Evolutionary conservation across 108 stramenopile species (phyloP).

Genomic region (Pinguiococcus pyrenoidosus): DNA sequence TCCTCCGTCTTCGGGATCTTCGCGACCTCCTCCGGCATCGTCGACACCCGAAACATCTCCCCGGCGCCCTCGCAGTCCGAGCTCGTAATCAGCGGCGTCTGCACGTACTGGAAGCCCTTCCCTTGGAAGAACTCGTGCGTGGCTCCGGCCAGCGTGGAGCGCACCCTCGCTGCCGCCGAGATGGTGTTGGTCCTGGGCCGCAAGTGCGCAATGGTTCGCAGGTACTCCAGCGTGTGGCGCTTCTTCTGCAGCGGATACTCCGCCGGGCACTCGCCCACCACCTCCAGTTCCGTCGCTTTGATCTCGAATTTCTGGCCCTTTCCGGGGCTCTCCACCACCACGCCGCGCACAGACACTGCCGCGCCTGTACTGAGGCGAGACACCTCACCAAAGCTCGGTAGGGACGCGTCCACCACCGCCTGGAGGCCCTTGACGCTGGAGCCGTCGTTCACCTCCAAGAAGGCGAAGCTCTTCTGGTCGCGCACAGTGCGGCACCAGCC

Average conservation of each 20-base stretch:
- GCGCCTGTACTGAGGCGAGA: constrained; percentile 63
- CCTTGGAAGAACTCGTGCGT: constrained; percentile 77
- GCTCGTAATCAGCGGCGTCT: constrained; percentile 91
- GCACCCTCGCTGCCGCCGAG: constrained; percentile 83
- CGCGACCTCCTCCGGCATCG: constrained; percentile 55
- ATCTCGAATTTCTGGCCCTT: constrained; percentile 85
- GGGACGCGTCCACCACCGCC: constrained; percentile 52
- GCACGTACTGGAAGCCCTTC: constrained; percentile 80
- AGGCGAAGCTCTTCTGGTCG: constrained; percentile 89
- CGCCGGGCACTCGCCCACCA: constrained; percentile 79
- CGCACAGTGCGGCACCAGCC: constrained; percentile 95
- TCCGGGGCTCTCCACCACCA: constrained; percentile 50
- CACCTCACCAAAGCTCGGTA: constrained; percentile 18
- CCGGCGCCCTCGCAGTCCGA: constrained; percentile 98
- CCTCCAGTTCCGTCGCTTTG: constrained; percentile 49
- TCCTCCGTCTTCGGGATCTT: constrained; percentile 44
- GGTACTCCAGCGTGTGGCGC: constrained; percentile 86
- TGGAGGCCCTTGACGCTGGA: constrained; percentile 63
- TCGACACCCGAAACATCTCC: constrained; percentile 96
- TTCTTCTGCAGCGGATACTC: constrained; percentile 98
- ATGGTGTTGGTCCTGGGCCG: constrained; percentile 91
- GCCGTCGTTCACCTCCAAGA: constrained; percentile 96
- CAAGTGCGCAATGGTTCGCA: constrained; percentile 87
- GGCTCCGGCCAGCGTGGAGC: constrained; percentile 64
- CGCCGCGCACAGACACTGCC: constrained; percentile 66